These are phyloP conservation scores for Nannizziopsis barbatae DNA, from an alignment of 2,329 filamentous ascomycete genomes.

Conservation along the genomic window DNA sequence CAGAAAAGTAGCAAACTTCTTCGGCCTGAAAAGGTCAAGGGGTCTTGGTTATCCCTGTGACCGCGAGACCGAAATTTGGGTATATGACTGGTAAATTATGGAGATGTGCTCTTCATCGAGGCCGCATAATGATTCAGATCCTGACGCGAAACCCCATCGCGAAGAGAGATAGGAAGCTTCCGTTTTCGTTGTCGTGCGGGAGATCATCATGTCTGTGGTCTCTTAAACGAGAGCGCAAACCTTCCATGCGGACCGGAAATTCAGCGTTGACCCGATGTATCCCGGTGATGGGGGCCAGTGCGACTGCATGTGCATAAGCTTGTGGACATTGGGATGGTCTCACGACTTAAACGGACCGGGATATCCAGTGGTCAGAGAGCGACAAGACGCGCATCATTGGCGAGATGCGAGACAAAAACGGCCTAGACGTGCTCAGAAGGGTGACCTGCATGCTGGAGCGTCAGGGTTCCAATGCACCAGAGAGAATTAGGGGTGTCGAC, in stretches of 20 bases:
- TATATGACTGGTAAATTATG: background rate
- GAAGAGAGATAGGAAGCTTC: too few relatives aligned
- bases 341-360: background rate
- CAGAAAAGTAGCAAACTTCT: background rate
- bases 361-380: background rate
- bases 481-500: background rate
- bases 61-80: background rate
- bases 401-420: background rate
- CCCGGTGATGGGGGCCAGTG: background rate
- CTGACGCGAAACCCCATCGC: too few relatives aligned
- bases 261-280: background rate
- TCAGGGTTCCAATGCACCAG: background rate
- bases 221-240: background rate
- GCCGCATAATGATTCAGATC: too few relatives aligned
- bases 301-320: conserved; percentile 4
- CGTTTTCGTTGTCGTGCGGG: background rate
- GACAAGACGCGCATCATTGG: background rate
- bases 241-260: background rate
- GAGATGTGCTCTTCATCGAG: background rate
- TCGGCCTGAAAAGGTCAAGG: too few relatives aligned
- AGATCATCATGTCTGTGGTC: background rate
- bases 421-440: background rate
- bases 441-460: background rate
- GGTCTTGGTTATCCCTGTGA: background rate
- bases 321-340: background rate